A percentile compares a stretch with the other conserved stretches of the same genome.
Conservation (phyloP, 176 grass and related monocot genomes). For the Oryza glumipatula region DNA sequence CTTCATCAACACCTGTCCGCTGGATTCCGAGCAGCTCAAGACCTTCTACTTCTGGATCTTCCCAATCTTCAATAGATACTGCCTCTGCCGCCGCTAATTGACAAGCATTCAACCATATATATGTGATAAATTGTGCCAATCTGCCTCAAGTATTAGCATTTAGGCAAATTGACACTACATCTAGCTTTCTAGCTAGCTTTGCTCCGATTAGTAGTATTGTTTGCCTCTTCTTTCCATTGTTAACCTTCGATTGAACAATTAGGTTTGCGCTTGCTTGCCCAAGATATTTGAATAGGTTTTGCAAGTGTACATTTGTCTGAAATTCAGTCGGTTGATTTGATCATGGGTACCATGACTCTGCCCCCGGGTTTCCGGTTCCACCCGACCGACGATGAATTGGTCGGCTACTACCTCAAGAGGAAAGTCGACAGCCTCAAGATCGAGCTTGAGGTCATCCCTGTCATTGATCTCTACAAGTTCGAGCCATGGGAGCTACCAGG, state of each 20-base stretch:
- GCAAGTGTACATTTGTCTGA: conserved; percentile 31
- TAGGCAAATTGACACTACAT: conserved; percentile 24
- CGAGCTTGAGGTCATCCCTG: conserved; percentile 93
- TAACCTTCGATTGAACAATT: background rate
- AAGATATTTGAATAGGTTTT: conserved; percentile 34
- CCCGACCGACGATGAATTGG: conserved; percentile 88
- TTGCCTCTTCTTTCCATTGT: background rate
- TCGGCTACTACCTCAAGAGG: conserved; percentile 97
- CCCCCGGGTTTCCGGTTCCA: conserved; percentile 98
- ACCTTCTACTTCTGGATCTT: conserved; percentile 96
- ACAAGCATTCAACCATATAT: background rate
- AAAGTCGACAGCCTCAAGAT: conserved; percentile 86
- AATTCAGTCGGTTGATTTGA: background rate
- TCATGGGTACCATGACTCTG: conserved; percentile 59
- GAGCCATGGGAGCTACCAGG: conserved; percentile 99
- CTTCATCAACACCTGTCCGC: conserved; percentile 37
- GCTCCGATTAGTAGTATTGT: background rate
- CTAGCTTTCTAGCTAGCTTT: background rate
- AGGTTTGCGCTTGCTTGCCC: conserved; percentile 28
- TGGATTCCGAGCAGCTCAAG: conserved; percentile 56
- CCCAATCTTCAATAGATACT: conserved; percentile 68
- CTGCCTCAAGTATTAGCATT: conserved; percentile 50
- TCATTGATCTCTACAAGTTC: conserved; percentile 87
- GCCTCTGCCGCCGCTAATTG: background rate
- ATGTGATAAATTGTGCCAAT: background rate